Evolutionary conservation across 2,329 filamentous ascomycete species (phyloP), one percentile per base, ranked within the genome.

Genomic region (Diaporthe aspalathi): DNA sequence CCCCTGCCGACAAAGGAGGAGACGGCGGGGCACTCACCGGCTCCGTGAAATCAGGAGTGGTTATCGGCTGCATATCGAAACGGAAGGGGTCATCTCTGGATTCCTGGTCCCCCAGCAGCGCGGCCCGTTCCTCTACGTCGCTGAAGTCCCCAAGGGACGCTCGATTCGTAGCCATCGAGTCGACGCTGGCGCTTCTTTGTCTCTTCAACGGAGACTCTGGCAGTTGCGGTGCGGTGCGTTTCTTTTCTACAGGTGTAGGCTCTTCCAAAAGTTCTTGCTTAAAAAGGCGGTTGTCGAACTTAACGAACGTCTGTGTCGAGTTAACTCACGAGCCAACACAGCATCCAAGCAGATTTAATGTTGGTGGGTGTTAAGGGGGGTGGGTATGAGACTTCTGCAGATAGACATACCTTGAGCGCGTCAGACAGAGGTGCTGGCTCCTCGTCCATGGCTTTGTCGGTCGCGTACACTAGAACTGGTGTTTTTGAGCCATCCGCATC

Each of bases 261-360:
- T 78, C 75, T 49, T 78, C 76, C 3, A 73, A 40, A 20, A 79
- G 57, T 65, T 82, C 80, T 70, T 79, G 77, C 72, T 78, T 79
- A 24, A 81, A 81, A 45, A 76, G 73, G 1, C 78, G 76, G 68
- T 82, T 81, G 72, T 82, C 80, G 67, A 79, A 77, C 49, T 76
- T 77, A 20, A 81, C 74, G 68, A 82, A 82, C 5, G 76, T 78
- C 70, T 76, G 74, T 24, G 54, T 7, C 7, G 20, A 5, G 27
- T 69, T 16, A 71, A 50, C 52, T 65, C 2, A 29, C 11, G 24
- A 57, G 3, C 8, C 16, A 27, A 22, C 22, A 32, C 32, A 32
- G 8, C 5, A 38, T 38, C 32, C 35, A 38, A 38, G 35, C 35
- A 38, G 35, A 38, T 38, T 7, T 12, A 9, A 38, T 38, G 11